These are phyloP conservation scores for Spizellomyces punctatus DNA, from an alignment of 192 early-diverging fungal genomes.

Conservation along the genomic window DNA sequence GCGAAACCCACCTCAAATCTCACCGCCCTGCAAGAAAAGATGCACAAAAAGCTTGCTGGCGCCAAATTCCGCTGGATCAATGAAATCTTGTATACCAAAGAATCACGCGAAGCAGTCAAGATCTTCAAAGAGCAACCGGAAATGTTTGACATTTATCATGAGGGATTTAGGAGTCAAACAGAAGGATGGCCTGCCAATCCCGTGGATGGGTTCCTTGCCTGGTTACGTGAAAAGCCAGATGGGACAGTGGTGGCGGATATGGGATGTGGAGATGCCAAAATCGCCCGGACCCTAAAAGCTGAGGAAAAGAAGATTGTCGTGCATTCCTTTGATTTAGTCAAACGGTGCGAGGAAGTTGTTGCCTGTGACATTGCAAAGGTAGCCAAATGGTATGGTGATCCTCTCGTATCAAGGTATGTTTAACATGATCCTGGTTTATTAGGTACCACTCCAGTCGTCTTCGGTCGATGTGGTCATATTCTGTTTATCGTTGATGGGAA, in stretches of 20 bases:
- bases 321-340: conserved; percentile 86
- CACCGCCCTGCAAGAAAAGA: conserved; percentile 62
- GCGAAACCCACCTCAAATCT: too few species aligned
- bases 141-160: conserved; percentile 95
- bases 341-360: conserved; percentile 74
- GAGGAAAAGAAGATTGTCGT: conserved; percentile 38
- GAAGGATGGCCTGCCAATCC: conserved; percentile 94
- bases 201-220: conserved; percentile 77
- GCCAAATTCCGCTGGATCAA: conserved; percentile 80
- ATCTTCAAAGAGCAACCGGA: conserved; percentile 83
- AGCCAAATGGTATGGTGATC: conserved; percentile 1
- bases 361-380: conserved; percentile 92
- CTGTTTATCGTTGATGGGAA: conserved; percentile 95
- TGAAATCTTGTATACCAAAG: conserved; percentile 91
- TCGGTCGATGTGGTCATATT: conserved; percentile 86
- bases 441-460: conserved; percentile 67
- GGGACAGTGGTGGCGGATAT: conserved; percentile 81
- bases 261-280: conserved; percentile 94
- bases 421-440: background rate
- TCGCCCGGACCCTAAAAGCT: conserved; percentile 69
- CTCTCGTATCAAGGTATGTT: background rate
- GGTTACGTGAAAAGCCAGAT: conserved; percentile 57
- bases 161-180: conserved; percentile 90
- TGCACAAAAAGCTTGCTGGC: conserved; percentile 70
- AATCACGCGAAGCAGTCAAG: conserved; percentile 69